Evolutionary conservation across 352 stramenopile species (phyloP).

Genomic region (Nothophytophthora sp.): DNA sequence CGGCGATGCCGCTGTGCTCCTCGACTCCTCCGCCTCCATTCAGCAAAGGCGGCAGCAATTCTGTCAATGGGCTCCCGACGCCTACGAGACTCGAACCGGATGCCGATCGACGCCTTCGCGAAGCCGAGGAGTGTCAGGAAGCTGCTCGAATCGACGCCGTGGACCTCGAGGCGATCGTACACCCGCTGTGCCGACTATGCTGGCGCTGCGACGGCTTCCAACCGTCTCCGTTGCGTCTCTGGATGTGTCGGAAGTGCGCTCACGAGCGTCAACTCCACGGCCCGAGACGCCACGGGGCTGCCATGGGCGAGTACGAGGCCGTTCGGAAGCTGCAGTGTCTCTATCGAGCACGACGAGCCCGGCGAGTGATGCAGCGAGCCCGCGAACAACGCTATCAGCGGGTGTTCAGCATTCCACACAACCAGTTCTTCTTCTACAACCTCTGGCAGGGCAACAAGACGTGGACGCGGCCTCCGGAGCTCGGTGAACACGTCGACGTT

Average conservation of each 20-base stretch:
- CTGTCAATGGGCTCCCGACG: conserved; percentile 7
- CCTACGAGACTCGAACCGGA: conserved; percentile 56
- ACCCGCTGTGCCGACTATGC: conserved; percentile 75
- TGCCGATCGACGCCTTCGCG: conserved; percentile 35
- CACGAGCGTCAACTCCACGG: conserved; percentile 77
- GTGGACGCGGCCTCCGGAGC: conserved; percentile 45
- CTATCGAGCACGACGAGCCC: conserved; percentile 51
- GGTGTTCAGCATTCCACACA: conserved; percentile 76
- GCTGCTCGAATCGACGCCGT: conserved; percentile 58
- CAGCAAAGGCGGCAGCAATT: conserved; percentile 19
- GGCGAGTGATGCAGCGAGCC: conserved; percentile 48
- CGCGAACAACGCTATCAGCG: conserved; percentile 69
- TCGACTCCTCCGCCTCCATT: conserved; percentile 31
- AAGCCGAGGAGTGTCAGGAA: conserved; percentile 34
- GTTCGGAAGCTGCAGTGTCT: conserved; percentile 77
- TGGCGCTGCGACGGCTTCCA: conserved; percentile 79
- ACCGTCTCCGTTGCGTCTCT: conserved; percentile 62
- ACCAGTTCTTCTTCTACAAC: conserved; percentile 83
- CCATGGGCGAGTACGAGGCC: conserved; percentile 71
- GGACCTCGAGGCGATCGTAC: conserved; percentile 63
- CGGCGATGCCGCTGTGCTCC: conserved; percentile 39
- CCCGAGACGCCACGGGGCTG: conserved; percentile 28
- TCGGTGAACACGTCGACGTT: conserved; percentile 50
- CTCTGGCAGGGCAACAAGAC: conserved; percentile 48
- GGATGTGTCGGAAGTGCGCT: conserved; percentile 69